Evolutionary conservation across 805 yeast species (phyloP).

Genomic region (Candida odintsovae): DNA sequence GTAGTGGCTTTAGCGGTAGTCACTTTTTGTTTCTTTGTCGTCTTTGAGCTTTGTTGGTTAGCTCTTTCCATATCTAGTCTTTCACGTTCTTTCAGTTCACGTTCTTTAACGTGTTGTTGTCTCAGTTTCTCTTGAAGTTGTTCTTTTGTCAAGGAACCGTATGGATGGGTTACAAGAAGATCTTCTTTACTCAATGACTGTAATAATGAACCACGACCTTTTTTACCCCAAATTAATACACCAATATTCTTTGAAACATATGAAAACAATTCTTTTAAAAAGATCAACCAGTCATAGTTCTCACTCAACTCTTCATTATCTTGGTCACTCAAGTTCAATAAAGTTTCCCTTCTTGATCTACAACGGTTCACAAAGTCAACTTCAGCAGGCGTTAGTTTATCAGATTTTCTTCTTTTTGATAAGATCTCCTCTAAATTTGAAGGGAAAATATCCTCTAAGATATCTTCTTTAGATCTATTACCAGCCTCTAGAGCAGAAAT

Average conservation of each 20-base stretch:
- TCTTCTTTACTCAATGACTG: slow-evolving; percentile 1
- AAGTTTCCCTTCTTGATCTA: slow-evolving; percentile 57
- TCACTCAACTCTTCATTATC: slow-evolving; percentile 51
- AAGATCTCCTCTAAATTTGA: slow-evolving; percentile 41
- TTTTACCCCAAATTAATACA: slow-evolving; percentile 63
- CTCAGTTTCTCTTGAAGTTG: slow-evolving; percentile 16
- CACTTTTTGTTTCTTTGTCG: slow-evolving; percentile 1
- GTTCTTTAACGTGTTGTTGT: slow-evolving; percentile 11
- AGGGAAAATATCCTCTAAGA: slow-evolving; percentile 75
- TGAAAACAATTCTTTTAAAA: slow-evolving; percentile 71
- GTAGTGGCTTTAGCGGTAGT: slow-evolving; percentile 1
- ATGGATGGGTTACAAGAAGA: not conserved
- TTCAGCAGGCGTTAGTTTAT: slow-evolving; percentile 64
- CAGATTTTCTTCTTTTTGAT: slow-evolving; percentile 30
- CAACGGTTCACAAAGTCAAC: slow-evolving; percentile 73
- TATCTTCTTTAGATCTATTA: slow-evolving; percentile 54
- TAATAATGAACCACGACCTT: slow-evolving; percentile 27
- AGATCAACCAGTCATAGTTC: slow-evolving; percentile 81
- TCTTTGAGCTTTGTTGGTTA: not conserved
- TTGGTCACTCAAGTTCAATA: slow-evolving; percentile 40
- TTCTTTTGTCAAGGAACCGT: slow-evolving; percentile 15
- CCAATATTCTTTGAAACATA: slow-evolving; percentile 74
- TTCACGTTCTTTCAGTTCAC: slow-evolving; percentile 13
- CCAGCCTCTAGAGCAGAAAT: slow-evolving; percentile 75
- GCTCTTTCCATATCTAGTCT: slow-evolving; percentile 3